Evolutionary conservation across 2,329 filamentous ascomycete species (phyloP), one percentile per base, ranked within the genome.

Genomic region (Emmonsiellopsis sp.): DNA sequence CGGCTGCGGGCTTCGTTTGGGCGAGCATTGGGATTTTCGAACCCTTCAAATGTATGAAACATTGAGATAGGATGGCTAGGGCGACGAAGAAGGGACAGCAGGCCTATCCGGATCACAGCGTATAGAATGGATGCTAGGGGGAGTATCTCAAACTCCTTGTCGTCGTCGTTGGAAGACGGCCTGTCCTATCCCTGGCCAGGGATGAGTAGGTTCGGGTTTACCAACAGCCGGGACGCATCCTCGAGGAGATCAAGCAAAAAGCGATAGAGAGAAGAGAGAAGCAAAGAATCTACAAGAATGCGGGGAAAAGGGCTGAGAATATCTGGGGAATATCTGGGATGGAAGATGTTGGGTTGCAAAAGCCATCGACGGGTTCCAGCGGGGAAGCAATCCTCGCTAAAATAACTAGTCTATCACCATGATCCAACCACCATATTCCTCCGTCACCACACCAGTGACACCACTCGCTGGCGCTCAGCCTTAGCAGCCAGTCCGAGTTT

Each of bases 21-120:
- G 63, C 51, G 26, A 62, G 64, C 50, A 15, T 60, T 58, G 9
- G 67, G 65, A 54, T 70, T 71, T 52, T 70, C 67, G 43, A 71
- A 69, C 5, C 69, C 68, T 55, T 73, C 70, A 48, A 72, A 73
- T 0, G 68, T 73, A 57, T 72, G 69, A 52, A 73, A 73, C 70
- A 72, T 73, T 48, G 31, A n/a, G 10, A 13, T 7, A 15, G 37
- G 15, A 15, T 40, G 37, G 15, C 11, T 11, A 6, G 15, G 37
- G 37, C 15, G 37, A 15, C 4, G 10, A 15, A 15, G 37, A 15
- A 15, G 11, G 37, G 37, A 40, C 15, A 40, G 10, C 11, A 5
- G 15, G 10, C 11, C 10, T 40, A 11, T 40, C 1, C 15, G 3
- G 1, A 11, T 3, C 37, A 40, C 15, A 15, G 7, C 10, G 10